These are phyloP conservation scores for Naganishia onofrii DNA, from an alignment of 768 basidiomycete species.

Conservation along the genomic window DNA sequence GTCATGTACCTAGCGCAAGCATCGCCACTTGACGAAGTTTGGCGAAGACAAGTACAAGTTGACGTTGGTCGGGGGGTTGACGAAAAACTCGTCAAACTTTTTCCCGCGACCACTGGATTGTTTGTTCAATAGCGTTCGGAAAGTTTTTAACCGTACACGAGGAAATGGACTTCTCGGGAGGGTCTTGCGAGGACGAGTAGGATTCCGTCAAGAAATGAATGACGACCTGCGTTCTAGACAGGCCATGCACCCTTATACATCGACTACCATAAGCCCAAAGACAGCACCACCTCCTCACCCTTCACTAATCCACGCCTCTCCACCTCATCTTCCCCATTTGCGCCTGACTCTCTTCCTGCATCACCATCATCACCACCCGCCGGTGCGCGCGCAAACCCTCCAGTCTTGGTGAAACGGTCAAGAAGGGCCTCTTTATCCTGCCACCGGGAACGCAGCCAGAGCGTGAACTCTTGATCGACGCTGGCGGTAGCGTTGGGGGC, in stretches of 20 bases:
- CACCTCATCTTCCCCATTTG: neutral
- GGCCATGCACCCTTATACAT: too few relatives aligned
- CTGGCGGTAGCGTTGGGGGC: neutral
- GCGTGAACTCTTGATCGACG: conserved; percentile 61
- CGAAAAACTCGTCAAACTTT: conserved; percentile 89
- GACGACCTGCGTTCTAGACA: conserved; percentile 80
- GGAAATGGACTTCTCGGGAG: conserved; percentile 94
- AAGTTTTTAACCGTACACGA: conserved; percentile 99
- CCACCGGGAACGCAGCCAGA: conserved; percentile 82
- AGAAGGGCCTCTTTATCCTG: conserved; percentile 76
- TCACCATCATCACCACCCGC: neutral
- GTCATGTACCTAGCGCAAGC: too few relatives aligned
- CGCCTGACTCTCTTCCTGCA: neutral
- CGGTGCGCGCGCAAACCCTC: conserved; percentile 53
- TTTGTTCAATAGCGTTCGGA: conserved; percentile 95
- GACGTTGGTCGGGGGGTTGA: conserved; percentile 87
- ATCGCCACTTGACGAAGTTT: too few relatives aligned
- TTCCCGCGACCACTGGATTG: conserved; percentile 94
- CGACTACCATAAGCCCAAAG: neutral
- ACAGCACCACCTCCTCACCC: neutral
- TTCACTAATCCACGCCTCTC: conserved; percentile 1
- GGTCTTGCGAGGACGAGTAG: conserved; percentile 96
- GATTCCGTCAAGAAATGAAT: conserved; percentile 93
- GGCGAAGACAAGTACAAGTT: conserved; percentile 96
- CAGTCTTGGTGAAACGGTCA: conserved; percentile 62